These are phyloP conservation scores for Metarhizium robertsii DNA, from an alignment of 2,329 filamentous ascomycete species.

Conservation along the genomic window DNA sequence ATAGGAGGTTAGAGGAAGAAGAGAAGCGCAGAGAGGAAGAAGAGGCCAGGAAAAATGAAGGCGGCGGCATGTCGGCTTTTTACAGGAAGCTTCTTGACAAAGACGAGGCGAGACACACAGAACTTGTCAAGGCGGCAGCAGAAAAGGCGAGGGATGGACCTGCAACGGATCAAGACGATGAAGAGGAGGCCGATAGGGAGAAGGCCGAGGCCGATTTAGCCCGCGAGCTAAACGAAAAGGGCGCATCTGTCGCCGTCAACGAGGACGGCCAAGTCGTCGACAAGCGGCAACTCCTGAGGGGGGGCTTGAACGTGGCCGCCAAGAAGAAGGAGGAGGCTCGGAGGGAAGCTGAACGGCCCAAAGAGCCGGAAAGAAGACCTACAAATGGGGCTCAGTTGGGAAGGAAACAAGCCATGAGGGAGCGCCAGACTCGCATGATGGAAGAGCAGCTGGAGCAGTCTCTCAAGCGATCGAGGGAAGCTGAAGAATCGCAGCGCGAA, in stretches of 20 bases:
- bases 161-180: slow-evolving; percentile 15
- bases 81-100: slow-evolving; percentile 66
- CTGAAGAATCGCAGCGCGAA: slow-evolving; percentile 54
- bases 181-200: slow-evolving; percentile 35
- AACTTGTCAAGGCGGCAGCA: slow-evolving; percentile 59
- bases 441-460: slow-evolving; percentile 67
- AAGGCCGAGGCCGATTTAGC: slow-evolving; percentile 57
- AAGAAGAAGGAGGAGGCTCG: slow-evolving; percentile 44
- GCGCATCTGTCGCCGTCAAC: slow-evolving; percentile 57
- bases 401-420: slow-evolving; percentile 58
- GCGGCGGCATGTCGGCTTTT: slow-evolving; percentile 66
- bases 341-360: slow-evolving; percentile 13
- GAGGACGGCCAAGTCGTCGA: slow-evolving; percentile 79
- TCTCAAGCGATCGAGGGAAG: slow-evolving; percentile 62
- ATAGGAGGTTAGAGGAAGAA: slow-evolving; percentile 59
- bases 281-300: slow-evolving; percentile 68
- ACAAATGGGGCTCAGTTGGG: slow-evolving; percentile 33
- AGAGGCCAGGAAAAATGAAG: slow-evolving; percentile 53
- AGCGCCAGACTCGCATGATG: slow-evolving; percentile 70
- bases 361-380: slow-evolving; percentile 22
- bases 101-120: slow-evolving; percentile 60
- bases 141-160: slow-evolving; percentile 35
- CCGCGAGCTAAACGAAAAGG: slow-evolving; percentile 54
- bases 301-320: slow-evolving; percentile 63
- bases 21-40: slow-evolving; percentile 57